Evolutionary conservation across 805 yeast species (phyloP), one percentile per base, ranked within the genome.

Genomic region (Danielia reshetovae): DNA sequence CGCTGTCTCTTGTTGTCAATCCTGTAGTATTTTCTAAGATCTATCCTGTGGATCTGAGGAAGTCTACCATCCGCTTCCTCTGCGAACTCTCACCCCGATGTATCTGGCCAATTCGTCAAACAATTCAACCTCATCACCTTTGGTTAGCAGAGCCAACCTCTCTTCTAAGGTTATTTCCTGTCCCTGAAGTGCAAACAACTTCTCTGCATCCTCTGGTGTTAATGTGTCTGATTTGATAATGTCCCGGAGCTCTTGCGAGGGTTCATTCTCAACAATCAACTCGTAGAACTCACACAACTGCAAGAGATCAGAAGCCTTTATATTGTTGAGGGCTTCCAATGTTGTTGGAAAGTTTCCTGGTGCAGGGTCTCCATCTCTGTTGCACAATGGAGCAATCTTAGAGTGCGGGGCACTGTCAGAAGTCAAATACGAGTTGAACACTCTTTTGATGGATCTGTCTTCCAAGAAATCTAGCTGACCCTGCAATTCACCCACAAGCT

Each of bases 401-500:
- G 46, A 49, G 2, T 29, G 16, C n/a, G 16, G 31, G 12, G 69
- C 77, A 11, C 61, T 61, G 8, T 60, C 58, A 0, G 56, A 54
- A 0, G 52, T 46, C 36, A 78, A 65, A 17, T 70, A 68, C 1
- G 84, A 65, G 54, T 88, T 88, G 43, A 75, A 73, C 3, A 79
- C 64, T 57, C 97, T 71, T 44, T 84, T 71, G 28, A 85, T 72
- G 12, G 83, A 74, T 46, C 95, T 73, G 46, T 85, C 85, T 53
- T 89, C 97, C 22, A 84, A 55, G 16, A 73, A 65, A 34, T 85
- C 89, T 51, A 89, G 69, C 60, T 89, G 97, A 7, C 85, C 85
- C 59, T 89, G 97, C 36, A 89, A 63, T 57, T 89, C 97, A 8
- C 85, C 86, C 10, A 88, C 97, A 29, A 89, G 67, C 53, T 86